A percentile compares a stretch with the other conserved stretches of the same genome.
These are phyloP conservation scores for Fusarium domesticum DNA, from an alignment of 2,329 filamentous ascomycete genomes.

Conservation along the genomic window DNA sequence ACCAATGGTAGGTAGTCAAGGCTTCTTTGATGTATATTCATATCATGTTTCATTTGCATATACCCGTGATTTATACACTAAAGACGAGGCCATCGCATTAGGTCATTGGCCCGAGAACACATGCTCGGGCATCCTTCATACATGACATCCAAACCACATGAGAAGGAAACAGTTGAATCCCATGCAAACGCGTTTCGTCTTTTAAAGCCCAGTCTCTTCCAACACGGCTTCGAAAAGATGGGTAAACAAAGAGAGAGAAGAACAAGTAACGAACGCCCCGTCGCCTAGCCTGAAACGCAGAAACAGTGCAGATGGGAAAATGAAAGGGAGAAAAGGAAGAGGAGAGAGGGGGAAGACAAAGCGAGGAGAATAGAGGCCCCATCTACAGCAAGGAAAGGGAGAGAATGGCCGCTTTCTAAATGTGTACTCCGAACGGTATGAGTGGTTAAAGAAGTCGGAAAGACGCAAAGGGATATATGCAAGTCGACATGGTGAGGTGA, in stretches of 20 bases:
- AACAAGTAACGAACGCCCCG: constrained; percentile 23
- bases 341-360: neutral
- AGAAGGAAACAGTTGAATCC: neutral
- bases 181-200: neutral
- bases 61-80: neutral
- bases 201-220: neutral
- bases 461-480: no score
- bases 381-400: constrained; percentile 1
- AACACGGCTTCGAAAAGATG: neutral
- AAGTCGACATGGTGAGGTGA: no score
- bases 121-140: neutral
- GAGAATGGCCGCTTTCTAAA: constrained; percentile 2
- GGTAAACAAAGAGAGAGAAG: constrained; percentile 3
- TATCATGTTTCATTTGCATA: neutral
- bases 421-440: neutral
- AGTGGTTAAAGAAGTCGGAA: neutral
- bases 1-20: neutral
- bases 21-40: neutral
- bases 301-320: constrained; percentile 11
- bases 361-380: neutral
- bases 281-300: constrained; percentile 21
- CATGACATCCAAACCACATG: neutral
- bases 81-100: neutral
- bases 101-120: neutral
- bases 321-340: constrained; percentile 4